These are phyloP conservation scores for Saccharomycopsis javanensis DNA, from an alignment of 805 yeast species.

Conservation along the genomic window DNA sequence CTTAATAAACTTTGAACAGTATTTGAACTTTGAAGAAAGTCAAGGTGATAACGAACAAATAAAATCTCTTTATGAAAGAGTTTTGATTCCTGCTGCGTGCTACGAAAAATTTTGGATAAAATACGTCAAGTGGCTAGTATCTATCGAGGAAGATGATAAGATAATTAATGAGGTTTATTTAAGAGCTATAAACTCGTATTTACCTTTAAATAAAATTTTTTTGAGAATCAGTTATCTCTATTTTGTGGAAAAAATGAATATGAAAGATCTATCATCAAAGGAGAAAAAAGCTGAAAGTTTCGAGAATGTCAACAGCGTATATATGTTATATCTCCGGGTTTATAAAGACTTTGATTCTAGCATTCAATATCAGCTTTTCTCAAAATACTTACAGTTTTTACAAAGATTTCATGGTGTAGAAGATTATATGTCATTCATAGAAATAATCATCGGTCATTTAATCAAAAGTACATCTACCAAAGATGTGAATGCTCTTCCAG, in stretches of 20 bases:
- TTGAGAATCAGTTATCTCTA: constrained; percentile 13
- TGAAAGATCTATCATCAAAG: neutral
- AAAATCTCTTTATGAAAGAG: constrained; percentile 55
- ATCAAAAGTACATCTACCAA: neutral
- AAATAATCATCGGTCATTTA: neutral
- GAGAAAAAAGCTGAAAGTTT: neutral
- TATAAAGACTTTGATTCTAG: constrained; percentile 1
- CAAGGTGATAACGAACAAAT: constrained; percentile 27
- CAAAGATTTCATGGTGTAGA: constrained; percentile 1
- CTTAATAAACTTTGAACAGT: constrained; percentile 47
- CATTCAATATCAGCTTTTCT: neutral
- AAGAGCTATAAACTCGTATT: constrained; percentile 40
- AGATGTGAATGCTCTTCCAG: neutral
- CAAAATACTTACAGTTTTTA: constrained; percentile 8
- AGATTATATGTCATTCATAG: neutral
- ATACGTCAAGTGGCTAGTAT: constrained; percentile 46
- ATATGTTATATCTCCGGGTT: neutral
- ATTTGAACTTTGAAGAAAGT: constrained; percentile 38
- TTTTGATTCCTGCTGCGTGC: constrained; percentile 58
- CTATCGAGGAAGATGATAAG: constrained; percentile 24
- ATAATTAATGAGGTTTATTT: constrained; percentile 37
- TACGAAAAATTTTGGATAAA: constrained; percentile 58
- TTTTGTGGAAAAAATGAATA: constrained; percentile 11
- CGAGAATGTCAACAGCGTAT: constrained; percentile 5
- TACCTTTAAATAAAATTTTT: constrained; percentile 20